Evolutionary conservation across 75 land plant genomes (phyloP).

Genomic region (Pinus tabuliformis): DNA sequence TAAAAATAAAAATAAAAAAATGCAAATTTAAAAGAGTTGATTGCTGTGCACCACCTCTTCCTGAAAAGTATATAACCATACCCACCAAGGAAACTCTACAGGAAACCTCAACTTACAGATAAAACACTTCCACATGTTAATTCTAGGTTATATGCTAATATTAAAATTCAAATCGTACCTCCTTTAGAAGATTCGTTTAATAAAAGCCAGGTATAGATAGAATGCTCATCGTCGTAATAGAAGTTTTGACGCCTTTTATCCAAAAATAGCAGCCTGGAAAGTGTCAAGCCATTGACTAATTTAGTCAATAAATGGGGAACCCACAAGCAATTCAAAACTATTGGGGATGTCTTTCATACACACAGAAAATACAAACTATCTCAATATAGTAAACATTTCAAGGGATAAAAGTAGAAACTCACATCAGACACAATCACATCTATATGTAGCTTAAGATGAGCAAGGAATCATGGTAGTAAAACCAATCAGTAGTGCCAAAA

Average conservation of each 20-base stretch:
- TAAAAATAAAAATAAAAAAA: no score
- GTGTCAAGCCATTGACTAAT: neutral
- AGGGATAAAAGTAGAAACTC: neutral
- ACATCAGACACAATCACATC: neutral
- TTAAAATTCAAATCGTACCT: neutral
- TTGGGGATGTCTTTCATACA: neutral
- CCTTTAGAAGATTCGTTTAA: constrained; percentile 1
- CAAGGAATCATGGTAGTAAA: neutral
- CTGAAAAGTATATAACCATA: no score
- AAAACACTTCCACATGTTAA: neutral
- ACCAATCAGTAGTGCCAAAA: neutral
- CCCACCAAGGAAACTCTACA: no score
- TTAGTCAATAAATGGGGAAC: neutral
- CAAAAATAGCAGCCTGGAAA: constrained; percentile 16
- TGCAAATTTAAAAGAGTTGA: neutral
- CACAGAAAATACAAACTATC: neutral
- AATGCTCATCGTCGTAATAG: constrained; percentile 23
- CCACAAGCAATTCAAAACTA: neutral
- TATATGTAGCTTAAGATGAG: neutral
- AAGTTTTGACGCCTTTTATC: constrained; percentile 19
- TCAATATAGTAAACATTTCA: neutral
- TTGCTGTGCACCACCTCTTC: no score
- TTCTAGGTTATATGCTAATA: neutral
- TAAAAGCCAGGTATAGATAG: constrained; percentile 14
- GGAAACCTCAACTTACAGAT: no score